Evolutionary conservation across 805 yeast genomes (phyloP), one percentile per base, ranked within the genome.

Genomic region (Candida maris): DNA sequence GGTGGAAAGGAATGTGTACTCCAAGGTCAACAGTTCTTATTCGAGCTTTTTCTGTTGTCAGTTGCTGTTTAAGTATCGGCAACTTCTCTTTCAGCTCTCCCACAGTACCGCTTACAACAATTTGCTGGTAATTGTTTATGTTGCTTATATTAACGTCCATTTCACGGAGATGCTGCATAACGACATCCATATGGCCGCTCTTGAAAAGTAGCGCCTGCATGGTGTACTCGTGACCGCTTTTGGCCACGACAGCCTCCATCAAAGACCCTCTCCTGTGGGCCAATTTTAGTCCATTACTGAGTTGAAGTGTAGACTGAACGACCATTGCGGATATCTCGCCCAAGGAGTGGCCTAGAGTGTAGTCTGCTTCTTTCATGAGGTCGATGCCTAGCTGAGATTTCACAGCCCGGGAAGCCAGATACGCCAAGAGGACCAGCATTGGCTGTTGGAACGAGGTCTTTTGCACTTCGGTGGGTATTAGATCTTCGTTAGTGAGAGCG

Each of bases 1-100:
- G 49, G 37, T 63, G 68, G 36, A 61, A 64, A 14, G 68, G 66
- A 5, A 61, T 45, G 5, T 39, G 33, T 3, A 63, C 62, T 5
- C 45, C 32, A 18, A 63, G 35, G 42, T 61, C 61, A n/a, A 57
- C 39, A 6, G 46, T 33, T 18, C 51, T 44, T 8, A 59, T 27
- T 21, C 58, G 37, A 3, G 55, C 48, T 30, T 49, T 46, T 59
- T 57, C 45, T 17, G 45, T 39, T 1, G 46, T 46, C 4, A 56
- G 28, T 10, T 24, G 25, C 5, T 33, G 26, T 13, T 41, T 41
- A 9, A 59, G 18, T 15, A 39, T 32, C 10, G 30, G 21, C 1
- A 58, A 14, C 13, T 47, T 42, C 5, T 41, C 30, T 3, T 25
- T 9, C 4, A 59, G 32, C n/a, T 49, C 49, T 1, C 27, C 19